Evolutionary conservation across 2,329 filamentous ascomycete genomes (phyloP), one percentile per base, ranked within the genome.

Genomic region (Talaromyces sp.): DNA sequence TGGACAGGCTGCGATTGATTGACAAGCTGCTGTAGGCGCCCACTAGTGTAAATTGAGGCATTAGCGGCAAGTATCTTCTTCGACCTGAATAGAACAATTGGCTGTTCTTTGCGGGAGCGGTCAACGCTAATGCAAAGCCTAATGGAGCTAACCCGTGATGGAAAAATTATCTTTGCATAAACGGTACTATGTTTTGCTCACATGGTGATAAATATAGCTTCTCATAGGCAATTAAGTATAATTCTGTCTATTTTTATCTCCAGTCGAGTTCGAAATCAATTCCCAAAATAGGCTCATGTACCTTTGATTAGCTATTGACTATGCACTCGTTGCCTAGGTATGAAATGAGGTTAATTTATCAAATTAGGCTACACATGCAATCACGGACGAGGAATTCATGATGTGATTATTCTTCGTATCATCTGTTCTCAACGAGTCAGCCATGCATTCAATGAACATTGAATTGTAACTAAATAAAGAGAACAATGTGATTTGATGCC

Each of bases 1-100:
- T 23, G n/a, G 31, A 54, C 58, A 52, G 46, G 54, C 33, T 50
- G 55, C 42, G 23, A 59, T 55, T 48, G 31, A 28, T 46, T 44
- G 39, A 57, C 56, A 55, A 54, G 18, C 18, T 62, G 42, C 60
- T 31, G 35, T 58, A 62, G 23, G 23, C 52, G 42, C 60, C 14
- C 8, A 39, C 54, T 56, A 57, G 25, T 54, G 5, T 23, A 11
- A 12, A 46, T 28, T 18, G 18, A 58, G 54, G n/a, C n/a, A 46
- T 11, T 58, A 58, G 37, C 55, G 60, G 52, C 23, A 39, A 35
- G 11, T 31, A 11, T 14, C 18, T 14, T 23, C 16, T 44, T 58
- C 37, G 21, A 18, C 12, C 25, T 21, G 7, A 5, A 23, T 23
- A 31, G 2, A 21, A n/a, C 7, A 12, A 59, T 59, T 23, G 57